Conservation (phyloP, 2,329 filamentous ascomycete genomes). For the Didymella glomerata region DNA sequence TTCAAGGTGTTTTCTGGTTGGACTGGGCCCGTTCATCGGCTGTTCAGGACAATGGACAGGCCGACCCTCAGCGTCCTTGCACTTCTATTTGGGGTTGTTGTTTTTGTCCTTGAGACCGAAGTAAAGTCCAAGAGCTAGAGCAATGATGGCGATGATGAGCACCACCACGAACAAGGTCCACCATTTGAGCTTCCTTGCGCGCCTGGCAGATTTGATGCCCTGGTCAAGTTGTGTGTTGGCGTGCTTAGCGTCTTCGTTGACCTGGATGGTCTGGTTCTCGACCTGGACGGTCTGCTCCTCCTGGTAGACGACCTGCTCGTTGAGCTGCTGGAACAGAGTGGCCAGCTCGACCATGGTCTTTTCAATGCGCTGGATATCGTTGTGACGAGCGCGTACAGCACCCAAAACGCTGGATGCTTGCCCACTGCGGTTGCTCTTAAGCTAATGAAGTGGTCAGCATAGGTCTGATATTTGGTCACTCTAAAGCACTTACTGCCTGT, state of each 20-base stretch:
- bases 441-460: constrained; percentile 56
- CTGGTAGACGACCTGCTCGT: constrained; percentile 76
- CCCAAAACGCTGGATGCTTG: constrained; percentile 78
- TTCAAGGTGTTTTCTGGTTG: background rate
- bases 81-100: constrained; percentile 22
- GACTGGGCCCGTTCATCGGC: background rate
- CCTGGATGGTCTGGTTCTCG: constrained; percentile 72
- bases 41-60: background rate
- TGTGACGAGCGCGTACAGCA: constrained; percentile 81
- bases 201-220: constrained; percentile 72
- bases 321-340: constrained; percentile 76
- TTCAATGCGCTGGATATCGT: constrained; percentile 83
- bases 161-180: constrained; percentile 71
- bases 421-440: constrained; percentile 76
- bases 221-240: constrained; percentile 74
- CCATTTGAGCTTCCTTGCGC: constrained; percentile 81
- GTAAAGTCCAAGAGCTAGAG: constrained; percentile 59
- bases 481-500: constrained; percentile 70
- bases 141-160: constrained; percentile 59
- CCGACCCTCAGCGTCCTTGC: background rate
- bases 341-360: constrained; percentile 75
- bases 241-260: constrained; percentile 71
- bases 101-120: constrained; percentile 50
- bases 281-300: constrained; percentile 69
- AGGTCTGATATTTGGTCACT: background rate